Base-by-base conservation (phyloP, 2,329 filamentous ascomycete species). In the Emmonsia crescens region DNA sequence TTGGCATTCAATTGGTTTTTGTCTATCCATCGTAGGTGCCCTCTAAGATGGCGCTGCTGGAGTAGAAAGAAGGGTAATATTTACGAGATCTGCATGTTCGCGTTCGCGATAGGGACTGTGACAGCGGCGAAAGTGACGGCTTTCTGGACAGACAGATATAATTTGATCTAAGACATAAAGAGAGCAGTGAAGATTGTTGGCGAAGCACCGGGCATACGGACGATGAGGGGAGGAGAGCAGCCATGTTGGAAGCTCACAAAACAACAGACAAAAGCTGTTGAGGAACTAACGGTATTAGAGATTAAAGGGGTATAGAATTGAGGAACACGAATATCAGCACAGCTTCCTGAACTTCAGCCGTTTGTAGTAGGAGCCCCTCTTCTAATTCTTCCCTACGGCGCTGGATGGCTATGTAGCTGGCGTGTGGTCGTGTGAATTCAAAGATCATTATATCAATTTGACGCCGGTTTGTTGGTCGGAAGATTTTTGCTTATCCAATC, bases 181-280 rank as follows among this genome's bases (percentile, higher is more conserved):
- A 58, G 59, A 62, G 63, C 60, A 61, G 21, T 59, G 62, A 69
- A 58, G 67, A 70, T 67, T 74, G 73, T 63, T 68, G 74, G 67
- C 72, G 73, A 67, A 72, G 66, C 56, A 70, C 68, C 61, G 74
- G 71, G 52, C 66, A 68, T 60, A 70, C 66, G 65, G 72, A 66
- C 59, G 69, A 61, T 16, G 52, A 27, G 33, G 60, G 60, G 56
- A 58, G 55, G 33, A 61, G 42, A 44, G 60, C 24, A 10, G 60
- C 60, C 60, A 61, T 61, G n/a, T 38, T 61, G 54, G 19, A 33
- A 51, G 58, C 62, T 56, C 40, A 56, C 44, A 49, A 49, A 49
- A n/a, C 42, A 42, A 36, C 14, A 36, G 60, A 24, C 12, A 38
- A 49, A 63, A 48, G 49, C 46, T 33, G 29, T 31, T 9, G 49